Conservation (phyloP, 257 asterid species). For the Anisodus tanguticus region DNA sequence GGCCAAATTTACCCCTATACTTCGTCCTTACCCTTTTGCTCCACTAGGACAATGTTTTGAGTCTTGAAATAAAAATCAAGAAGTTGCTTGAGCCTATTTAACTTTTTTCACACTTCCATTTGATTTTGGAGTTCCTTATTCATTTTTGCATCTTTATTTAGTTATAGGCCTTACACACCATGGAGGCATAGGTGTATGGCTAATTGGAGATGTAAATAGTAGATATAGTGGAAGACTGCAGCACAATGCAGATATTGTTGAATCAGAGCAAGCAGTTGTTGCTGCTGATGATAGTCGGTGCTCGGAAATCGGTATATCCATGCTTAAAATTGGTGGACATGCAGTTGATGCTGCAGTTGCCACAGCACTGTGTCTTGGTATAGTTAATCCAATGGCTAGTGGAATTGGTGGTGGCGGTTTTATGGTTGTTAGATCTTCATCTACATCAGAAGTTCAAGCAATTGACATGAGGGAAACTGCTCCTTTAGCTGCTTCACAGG, state of each 20-base stretch:
- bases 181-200: conserved; percentile 23
- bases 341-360: conserved; percentile 95
- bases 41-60: too few species aligned
- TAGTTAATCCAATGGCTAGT: conserved; percentile 69
- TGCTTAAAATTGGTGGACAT: conserved; percentile 73
- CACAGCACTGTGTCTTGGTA: conserved; percentile 80
- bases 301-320: conserved; percentile 69
- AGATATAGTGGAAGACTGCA: conserved; percentile 29
- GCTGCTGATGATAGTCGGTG: conserved; percentile 90
- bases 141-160: not conserved
- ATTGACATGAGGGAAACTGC: conserved; percentile 96
- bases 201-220: conserved; percentile 26
- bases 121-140: not conserved
- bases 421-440: conserved; percentile 73
- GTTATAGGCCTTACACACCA: conserved; percentile 28
- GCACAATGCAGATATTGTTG: conserved; percentile 45
- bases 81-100: not conserved
- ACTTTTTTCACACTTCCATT: not conserved
- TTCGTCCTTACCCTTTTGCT: too few species aligned
- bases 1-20: too few species aligned
- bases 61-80: not conserved
- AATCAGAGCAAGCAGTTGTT: conserved; percentile 67
- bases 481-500: conserved; percentile 81
- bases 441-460: conserved; percentile 52
- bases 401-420: conserved; percentile 93